Percentiles rank a stretch among this genome's conserved stretches.
These are phyloP conservation scores for Selaginella tamariscina DNA, from an alignment of 75 land plant species.

Conservation along the genomic window DNA sequence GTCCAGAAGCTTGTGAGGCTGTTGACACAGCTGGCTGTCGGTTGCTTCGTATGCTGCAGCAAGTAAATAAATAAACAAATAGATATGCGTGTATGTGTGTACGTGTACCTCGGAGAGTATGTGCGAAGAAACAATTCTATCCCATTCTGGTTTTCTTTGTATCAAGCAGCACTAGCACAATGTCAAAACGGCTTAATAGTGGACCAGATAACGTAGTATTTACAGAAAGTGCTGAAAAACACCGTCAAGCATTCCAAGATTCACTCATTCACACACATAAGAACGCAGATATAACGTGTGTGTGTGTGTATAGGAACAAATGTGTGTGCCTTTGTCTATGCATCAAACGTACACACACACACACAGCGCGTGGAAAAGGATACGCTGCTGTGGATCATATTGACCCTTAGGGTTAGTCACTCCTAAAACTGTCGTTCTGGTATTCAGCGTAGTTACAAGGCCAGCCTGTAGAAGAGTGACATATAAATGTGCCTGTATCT, in stretches of 20 bases:
- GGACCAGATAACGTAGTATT: constrained; percentile 93
- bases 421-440: constrained; percentile 84
- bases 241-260: background rate
- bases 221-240: constrained; percentile 60
- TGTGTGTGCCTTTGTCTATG: background rate
- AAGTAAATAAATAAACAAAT: constrained; percentile 1
- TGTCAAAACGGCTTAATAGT: constrained; percentile 91
- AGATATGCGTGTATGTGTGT: no score
- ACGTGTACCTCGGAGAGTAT: constrained; percentile 88
- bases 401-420: constrained; percentile 96
- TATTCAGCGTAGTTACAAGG: constrained; percentile 86
- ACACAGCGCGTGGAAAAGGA: constrained; percentile 19
- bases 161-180: constrained; percentile 82
- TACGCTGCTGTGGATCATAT: constrained; percentile 82
- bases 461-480: constrained; percentile 56
- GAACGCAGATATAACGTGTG: no score
- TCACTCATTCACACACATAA: background rate
- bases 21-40: constrained; percentile 22
- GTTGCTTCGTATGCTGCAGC: constrained; percentile 35
- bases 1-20: constrained; percentile 52
- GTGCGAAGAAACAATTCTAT: constrained; percentile 83
- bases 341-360: constrained; percentile 19
- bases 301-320: background rate
- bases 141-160: constrained; percentile 97
- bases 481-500: background rate